Percentiles rank a stretch among this genome's conserved stretches.
These are phyloP conservation scores for Magnaporthiopsis incrustans DNA, from an alignment of 2,329 filamentous ascomycete genomes.

Conservation along the genomic window DNA sequence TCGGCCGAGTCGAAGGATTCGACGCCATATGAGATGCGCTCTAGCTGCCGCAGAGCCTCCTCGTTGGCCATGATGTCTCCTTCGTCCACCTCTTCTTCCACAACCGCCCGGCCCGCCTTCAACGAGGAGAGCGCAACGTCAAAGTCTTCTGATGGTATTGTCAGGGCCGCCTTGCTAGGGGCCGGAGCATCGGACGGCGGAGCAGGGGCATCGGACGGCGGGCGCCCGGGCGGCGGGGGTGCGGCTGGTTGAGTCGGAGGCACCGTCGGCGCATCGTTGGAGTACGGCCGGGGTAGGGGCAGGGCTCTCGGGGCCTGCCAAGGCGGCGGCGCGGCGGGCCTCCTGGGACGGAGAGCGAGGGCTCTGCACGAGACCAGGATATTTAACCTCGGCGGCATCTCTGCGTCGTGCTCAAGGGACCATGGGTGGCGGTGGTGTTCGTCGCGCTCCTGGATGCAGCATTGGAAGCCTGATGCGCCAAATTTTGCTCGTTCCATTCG, in stretches of 20 bases:
- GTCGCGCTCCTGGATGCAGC: neutral
- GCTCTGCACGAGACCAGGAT: slow-evolving; percentile 35
- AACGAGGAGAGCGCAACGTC: slow-evolving; percentile 8
- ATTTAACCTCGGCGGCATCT: slow-evolving; percentile 49
- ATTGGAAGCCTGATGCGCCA: slow-evolving; percentile 5
- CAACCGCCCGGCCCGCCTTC: slow-evolving; percentile 9
- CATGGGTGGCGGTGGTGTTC: neutral
- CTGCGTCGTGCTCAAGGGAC: slow-evolving; percentile 13
- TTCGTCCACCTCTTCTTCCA: slow-evolving; percentile 15
- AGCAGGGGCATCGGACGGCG: neutral
- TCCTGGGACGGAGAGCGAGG: slow-evolving; percentile 30
- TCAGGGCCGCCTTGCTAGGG: neutral
- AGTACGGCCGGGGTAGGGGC: slow-evolving; percentile 5
- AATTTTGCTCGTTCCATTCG: slow-evolving; percentile 2
- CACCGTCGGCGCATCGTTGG: slow-evolving; percentile 2
- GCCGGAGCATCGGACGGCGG: neutral
- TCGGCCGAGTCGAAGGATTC: slow-evolving; percentile 20
- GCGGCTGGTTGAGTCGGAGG: slow-evolving; percentile 1
- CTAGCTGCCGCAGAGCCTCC: slow-evolving; percentile 28
- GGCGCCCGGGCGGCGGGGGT: neutral
- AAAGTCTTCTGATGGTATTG: neutral
- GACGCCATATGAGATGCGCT: slow-evolving; percentile 24
- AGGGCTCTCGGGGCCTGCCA: slow-evolving; percentile 8
- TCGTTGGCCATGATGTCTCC: slow-evolving; percentile 35
- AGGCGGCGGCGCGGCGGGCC: slow-evolving; percentile 16